These are phyloP conservation scores for Medicago lupulina DNA, from an alignment of 306 rosid species.

Conservation along the genomic window DNA sequence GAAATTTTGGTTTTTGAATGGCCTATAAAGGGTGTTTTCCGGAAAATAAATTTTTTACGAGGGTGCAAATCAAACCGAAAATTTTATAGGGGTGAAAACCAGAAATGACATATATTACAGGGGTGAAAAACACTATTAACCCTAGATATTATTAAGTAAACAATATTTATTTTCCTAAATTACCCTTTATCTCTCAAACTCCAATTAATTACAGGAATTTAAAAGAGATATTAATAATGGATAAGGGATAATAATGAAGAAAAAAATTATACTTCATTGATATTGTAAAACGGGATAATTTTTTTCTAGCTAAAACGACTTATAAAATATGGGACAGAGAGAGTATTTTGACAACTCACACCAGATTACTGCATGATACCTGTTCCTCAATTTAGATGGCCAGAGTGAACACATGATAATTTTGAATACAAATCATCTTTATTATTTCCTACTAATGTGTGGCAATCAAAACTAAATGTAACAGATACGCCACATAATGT, in stretches of 20 bases:
- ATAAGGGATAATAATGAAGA: background rate
- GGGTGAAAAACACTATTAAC: too few species aligned
- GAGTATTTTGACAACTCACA: constrained; percentile 10
- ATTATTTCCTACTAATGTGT: background rate
- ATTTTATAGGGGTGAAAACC: too few species aligned
- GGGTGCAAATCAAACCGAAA: too few species aligned
- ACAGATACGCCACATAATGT: constrained; percentile 4
- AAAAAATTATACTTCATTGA: background rate
- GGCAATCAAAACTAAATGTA: constrained; percentile 16
- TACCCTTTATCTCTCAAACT: background rate
- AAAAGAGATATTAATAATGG: background rate
- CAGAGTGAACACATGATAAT: constrained; percentile 23
- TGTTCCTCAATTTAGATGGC: constrained; percentile 21
- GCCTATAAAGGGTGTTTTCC: too few species aligned
- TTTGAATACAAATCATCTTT: background rate
- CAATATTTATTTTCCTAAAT: background rate
- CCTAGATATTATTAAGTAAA: background rate
- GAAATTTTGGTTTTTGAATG: too few species aligned
- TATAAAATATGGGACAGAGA: background rate
- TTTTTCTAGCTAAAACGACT: background rate
- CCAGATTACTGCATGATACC: constrained; percentile 10
- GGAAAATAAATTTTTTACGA: too few species aligned
- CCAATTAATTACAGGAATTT: background rate
- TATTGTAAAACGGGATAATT: background rate
- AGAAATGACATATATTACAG: too few species aligned